phyloP scores from a whole-genome alignment of 1,139 yeast species.

The Lodderomyces elongisporus region DNA sequence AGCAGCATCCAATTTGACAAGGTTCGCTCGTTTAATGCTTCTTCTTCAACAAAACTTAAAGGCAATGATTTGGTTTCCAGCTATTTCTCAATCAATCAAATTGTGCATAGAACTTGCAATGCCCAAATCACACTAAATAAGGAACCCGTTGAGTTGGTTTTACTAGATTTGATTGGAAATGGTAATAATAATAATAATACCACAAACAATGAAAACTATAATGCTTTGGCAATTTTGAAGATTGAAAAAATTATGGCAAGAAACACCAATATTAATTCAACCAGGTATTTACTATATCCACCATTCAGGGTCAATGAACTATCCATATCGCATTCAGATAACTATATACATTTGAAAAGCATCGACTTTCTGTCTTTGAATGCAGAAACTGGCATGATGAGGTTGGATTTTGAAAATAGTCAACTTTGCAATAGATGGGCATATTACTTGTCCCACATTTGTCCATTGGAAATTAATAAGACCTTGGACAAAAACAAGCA shows the following conservation, averaged over 20 bases:
- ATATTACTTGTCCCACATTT: conserved; percentile 24
- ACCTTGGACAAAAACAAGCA: conserved; percentile 16
- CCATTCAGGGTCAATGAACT: conserved; percentile 36
- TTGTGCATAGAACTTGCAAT: conserved; percentile 28
- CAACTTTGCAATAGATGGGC: conserved; percentile 24
- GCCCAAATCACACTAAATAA: conserved; percentile 11
- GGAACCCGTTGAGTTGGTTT: conserved; percentile 25
- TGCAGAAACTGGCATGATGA: conserved; percentile 5
- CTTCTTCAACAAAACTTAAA: conserved; percentile 3
- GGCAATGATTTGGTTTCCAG: conserved; percentile 26
- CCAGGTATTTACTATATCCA: conserved; percentile 36
- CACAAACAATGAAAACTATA: too few relatives aligned
- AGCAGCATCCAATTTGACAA: conserved; percentile 34
- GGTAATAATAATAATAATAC: too few relatives aligned
- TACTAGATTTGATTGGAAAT: conserved; percentile 24
- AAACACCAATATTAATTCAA: conserved; percentile 3
- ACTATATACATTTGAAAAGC: conserved; percentile 22
- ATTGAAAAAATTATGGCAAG: conserved; percentile 1
- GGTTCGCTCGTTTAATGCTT: conserved; percentile 26
- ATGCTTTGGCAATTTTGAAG: conserved; percentile 38
- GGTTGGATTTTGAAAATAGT: conserved; percentile 17
- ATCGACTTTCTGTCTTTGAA: conserved; percentile 18
- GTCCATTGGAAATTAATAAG: conserved; percentile 26
- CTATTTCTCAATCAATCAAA: conserved; percentile 34
- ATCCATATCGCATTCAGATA: conserved; percentile 17